Evolutionary conservation across 192 early-diverging fungal species (phyloP).

Genomic region (Mortierella claussenii): DNA sequence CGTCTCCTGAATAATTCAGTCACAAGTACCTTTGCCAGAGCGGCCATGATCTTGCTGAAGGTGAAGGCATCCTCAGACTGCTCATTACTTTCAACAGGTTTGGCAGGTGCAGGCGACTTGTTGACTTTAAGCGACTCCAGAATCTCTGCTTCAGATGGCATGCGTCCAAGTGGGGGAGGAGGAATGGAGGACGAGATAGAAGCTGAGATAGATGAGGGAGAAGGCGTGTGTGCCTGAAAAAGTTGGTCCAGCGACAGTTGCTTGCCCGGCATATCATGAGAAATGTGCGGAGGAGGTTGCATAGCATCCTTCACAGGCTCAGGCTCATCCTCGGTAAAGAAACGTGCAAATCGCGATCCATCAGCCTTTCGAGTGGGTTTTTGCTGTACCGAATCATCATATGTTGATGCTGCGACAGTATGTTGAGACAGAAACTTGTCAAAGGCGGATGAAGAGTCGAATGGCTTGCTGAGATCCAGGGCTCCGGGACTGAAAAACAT

Average conservation of each 20-base stretch:
- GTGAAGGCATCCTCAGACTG: constrained; percentile 59
- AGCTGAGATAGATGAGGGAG: constrained; percentile 16
- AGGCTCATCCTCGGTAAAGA: constrained; percentile 63
- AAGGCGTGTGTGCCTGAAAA: constrained; percentile 58
- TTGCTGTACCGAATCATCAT: background rate
- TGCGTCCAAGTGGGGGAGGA: constrained; percentile 40
- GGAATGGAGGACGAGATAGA: constrained; percentile 6
- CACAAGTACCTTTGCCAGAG: constrained; percentile 56
- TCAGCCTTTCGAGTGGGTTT: constrained; percentile 48
- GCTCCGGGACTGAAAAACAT: constrained; percentile 58
- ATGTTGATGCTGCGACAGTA: constrained; percentile 35
- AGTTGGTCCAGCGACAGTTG: constrained; percentile 60
- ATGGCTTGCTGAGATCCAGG: constrained; percentile 40
- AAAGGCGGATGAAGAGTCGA: constrained; percentile 53
- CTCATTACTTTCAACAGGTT: constrained; percentile 10
- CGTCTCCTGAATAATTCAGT: background rate
- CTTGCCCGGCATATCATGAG: constrained; percentile 37
- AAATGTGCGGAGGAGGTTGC: background rate
- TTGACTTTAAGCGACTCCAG: constrained; percentile 58
- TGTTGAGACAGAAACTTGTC: constrained; percentile 61
- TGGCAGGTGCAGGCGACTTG: constrained; percentile 10
- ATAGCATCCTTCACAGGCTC: constrained; percentile 26
- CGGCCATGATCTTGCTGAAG: constrained; percentile 65
- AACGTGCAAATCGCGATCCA: constrained; percentile 68
- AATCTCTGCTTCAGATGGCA: constrained; percentile 67